Percentiles rank a stretch among this genome's conserved stretches.
Conservation (phyloP, 2,329 filamentous ascomycete genomes). For the Cordyceps cicadae region DNA sequence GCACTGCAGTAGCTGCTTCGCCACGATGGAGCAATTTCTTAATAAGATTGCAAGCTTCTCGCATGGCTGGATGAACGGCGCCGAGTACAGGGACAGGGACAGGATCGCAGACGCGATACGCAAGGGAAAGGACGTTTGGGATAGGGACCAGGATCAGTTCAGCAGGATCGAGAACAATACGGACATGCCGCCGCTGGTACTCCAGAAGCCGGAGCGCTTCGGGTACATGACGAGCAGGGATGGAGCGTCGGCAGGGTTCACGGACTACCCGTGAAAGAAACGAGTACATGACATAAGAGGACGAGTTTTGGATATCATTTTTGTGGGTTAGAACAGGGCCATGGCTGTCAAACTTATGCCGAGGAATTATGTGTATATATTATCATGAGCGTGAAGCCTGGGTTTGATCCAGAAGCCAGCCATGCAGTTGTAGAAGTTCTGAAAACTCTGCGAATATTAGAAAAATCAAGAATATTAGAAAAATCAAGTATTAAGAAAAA, state of each 20-base stretch:
- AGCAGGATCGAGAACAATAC: constrained; percentile 39
- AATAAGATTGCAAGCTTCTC: constrained; percentile 50
- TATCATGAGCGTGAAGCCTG: not conserved
- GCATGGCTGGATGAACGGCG: constrained; percentile 44
- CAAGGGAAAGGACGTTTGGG: constrained; percentile 47
- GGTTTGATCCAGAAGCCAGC: not conserved
- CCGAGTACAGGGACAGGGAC: constrained; percentile 36
- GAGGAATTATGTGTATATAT: not conserved
- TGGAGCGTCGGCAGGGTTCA: constrained; percentile 39
- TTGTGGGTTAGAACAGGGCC: not conserved
- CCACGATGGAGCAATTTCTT: constrained; percentile 45
- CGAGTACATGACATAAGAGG: not conserved
- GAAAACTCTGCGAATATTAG: too few relatives aligned
- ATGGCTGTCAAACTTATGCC: not conserved
- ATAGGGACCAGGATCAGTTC: constrained; percentile 39
- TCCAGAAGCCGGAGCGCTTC: constrained; percentile 31
- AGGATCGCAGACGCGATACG: constrained; percentile 44
- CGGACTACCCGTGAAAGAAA: constrained; percentile 27
- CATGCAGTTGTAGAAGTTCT: too few relatives aligned
- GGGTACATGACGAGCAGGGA: constrained; percentile 38
- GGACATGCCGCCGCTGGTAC: constrained; percentile 45
- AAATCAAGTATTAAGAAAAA: too few relatives aligned
- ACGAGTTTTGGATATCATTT: not conserved
- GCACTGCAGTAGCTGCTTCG: constrained; percentile 57
- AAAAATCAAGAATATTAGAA: too few relatives aligned